Evolutionary conservation across 2,329 filamentous ascomycete genomes (phyloP).

Genomic region (Gnomoniopsis sp.): DNA sequence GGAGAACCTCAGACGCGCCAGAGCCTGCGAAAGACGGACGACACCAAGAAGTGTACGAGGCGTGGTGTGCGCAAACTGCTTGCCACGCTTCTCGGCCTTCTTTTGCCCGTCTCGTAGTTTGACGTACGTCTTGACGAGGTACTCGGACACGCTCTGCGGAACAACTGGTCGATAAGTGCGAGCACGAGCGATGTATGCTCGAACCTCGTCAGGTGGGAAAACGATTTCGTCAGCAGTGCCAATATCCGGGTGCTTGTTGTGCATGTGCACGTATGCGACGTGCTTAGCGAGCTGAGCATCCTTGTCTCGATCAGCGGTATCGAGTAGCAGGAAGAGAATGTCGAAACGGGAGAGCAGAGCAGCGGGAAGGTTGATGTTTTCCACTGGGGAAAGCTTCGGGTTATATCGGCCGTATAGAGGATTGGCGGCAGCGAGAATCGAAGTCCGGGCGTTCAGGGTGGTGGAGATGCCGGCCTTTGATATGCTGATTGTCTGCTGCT

Average conservation of each 20-base stretch:
- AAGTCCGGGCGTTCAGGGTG: slow-evolving; percentile 91
- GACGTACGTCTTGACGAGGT: slow-evolving; percentile 96
- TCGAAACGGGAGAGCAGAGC: slow-evolving; percentile 96
- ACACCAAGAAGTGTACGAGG: slow-evolving; percentile 91
- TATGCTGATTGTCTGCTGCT: slow-evolving; percentile 82
- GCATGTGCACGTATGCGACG: slow-evolving; percentile 95
- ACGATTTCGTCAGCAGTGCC: slow-evolving; percentile 56
- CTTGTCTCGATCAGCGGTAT: slow-evolving; percentile 83
- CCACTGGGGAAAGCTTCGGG: slow-evolving; percentile 91
- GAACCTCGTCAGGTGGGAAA: slow-evolving; percentile 89
- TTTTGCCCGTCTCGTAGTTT: slow-evolving; percentile 90
- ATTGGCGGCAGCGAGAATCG: slow-evolving; percentile 93
- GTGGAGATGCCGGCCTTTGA: slow-evolving; percentile 69
- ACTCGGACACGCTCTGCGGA: slow-evolving; percentile 82
- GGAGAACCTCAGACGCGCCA: slow-evolving; percentile 87
- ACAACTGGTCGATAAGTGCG: slow-evolving; percentile 85
- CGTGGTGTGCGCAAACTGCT: slow-evolving; percentile 91
- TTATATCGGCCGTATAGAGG: slow-evolving; percentile 98
- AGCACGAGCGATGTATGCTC: slow-evolving; percentile 92
- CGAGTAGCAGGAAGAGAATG: slow-evolving; percentile 91
- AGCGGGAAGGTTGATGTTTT: slow-evolving; percentile 99
- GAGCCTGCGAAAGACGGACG: slow-evolving; percentile 86
- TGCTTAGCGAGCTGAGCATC: slow-evolving; percentile 94
- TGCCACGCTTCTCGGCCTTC: slow-evolving; percentile 83
- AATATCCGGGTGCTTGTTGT: slow-evolving; percentile 84